Conservation (phyloP, 2,329 filamentous ascomycete species). For the Didymella keratinophila region DNA sequence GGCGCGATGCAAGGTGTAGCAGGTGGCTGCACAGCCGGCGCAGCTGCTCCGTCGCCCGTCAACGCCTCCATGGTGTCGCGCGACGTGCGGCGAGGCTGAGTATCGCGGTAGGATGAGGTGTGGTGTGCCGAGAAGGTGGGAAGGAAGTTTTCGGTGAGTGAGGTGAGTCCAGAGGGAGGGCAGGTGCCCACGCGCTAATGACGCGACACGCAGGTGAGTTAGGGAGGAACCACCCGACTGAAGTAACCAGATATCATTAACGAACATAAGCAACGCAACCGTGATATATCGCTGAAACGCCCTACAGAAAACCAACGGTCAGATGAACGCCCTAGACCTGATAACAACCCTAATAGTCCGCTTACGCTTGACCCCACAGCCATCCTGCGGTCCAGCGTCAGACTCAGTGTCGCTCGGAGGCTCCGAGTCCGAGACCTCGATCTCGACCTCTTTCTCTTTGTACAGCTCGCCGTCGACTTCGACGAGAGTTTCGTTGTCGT, state of each 20-base stretch:
- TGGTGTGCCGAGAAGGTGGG: neutral
- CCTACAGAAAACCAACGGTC: constrained; percentile 1
- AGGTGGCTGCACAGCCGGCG: neutral
- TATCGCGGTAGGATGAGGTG: neutral
- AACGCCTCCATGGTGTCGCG: neutral
- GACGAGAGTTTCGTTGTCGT: constrained; percentile 21
- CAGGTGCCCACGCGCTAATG: neutral
- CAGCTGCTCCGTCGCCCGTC: neutral
- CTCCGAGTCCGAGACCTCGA: constrained; percentile 35
- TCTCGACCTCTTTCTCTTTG: constrained; percentile 28
- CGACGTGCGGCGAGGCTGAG: neutral
- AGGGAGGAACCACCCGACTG: neutral
- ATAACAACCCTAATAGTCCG: constrained; percentile 45
- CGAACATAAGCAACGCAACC: neutral
- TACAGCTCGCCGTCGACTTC: constrained; percentile 20
- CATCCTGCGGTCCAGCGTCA: constrained; percentile 22
- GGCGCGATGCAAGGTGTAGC: too few relatives aligned
- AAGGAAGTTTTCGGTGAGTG: neutral
- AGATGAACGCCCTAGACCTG: constrained; percentile 48
- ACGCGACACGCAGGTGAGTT: neutral
- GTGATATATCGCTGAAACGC: constrained; percentile 23
- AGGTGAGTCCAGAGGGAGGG: neutral
- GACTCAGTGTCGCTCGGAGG: constrained; percentile 27
- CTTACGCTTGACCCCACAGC: constrained; percentile 37
- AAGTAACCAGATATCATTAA: neutral